These are phyloP conservation scores for Citrus hindsii DNA, from an alignment of 345 rosid genomes.

Conservation along the genomic window DNA sequence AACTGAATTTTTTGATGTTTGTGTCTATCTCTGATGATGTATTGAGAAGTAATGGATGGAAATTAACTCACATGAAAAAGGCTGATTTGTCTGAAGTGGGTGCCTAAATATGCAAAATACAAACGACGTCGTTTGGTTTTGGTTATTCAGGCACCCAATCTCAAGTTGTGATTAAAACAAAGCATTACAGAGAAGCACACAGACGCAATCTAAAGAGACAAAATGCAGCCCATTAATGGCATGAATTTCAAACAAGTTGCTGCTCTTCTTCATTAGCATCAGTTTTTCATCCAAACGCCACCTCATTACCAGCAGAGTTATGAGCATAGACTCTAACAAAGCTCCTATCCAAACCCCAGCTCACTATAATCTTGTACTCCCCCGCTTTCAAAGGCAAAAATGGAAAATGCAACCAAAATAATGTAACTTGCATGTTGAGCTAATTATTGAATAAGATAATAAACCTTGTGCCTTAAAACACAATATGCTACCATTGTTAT, in stretches of 20 bases:
- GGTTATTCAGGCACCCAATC: no score
- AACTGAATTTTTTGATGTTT: no score
- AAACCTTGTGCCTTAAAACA: no score
- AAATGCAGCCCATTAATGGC: slow-evolving; percentile 31
- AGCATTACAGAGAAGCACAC: slow-evolving; percentile 21
- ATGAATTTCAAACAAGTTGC: slow-evolving; percentile 25
- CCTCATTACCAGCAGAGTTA: slow-evolving; percentile 17
- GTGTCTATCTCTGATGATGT: no score
- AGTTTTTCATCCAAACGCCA: slow-evolving; percentile 37
- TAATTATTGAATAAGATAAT: no score
- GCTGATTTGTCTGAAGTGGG: no score
- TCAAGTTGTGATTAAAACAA: no score
- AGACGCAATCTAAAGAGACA: slow-evolving; percentile 31
- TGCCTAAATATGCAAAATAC: no score
- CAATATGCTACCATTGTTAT: no score
- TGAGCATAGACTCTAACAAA: slow-evolving; percentile 26
- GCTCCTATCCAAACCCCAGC: slow-evolving; percentile 25
- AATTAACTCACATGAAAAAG: no score
- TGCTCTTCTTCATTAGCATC: slow-evolving; percentile 10
- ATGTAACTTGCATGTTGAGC: not conserved
- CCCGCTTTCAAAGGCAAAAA: slow-evolving; percentile 23
- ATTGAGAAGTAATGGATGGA: no score
- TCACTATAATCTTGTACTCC: slow-evolving; percentile 11
- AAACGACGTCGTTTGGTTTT: no score
- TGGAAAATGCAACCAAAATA: not conserved